Evolutionary conservation across 768 basidiomycete genomes (phyloP), one percentile per base, ranked within the genome.

Genomic region (Boletus fagicola): DNA sequence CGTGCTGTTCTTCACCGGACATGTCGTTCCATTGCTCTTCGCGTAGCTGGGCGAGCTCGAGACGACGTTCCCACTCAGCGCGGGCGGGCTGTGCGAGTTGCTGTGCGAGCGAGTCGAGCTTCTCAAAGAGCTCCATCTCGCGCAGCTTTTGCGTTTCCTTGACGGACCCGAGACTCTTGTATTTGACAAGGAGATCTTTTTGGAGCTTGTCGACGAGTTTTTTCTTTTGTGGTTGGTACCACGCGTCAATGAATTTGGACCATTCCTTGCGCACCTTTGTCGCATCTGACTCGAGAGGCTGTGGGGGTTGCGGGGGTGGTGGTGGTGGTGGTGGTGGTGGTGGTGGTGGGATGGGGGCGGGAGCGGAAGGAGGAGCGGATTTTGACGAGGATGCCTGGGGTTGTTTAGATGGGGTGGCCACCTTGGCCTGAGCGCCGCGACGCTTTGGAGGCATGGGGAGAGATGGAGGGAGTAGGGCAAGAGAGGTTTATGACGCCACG

Each of bases 1-100:
- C 59, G 18, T 72, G 72, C 36, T 72, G 72, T 46, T 72, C 71
- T 48, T 73, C 68, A 42, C 31, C 60, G 1, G 70, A 58, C 66
- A 73, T 73, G 50, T 72, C 66, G 50, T 59, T 43, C 71, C 71
- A 72, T 45, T 72, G 62, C 28, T 72, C 63, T 58, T 72, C 72
- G 6, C 56, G 61, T 7, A 72, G 49, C 28, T 70, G 70, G 0
- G 66, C 66, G 47, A 67, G 62, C 16, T 63, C 65, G 47, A 72
- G 71, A 45, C 70, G 72, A 43, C 59, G 67, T n/a, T 72, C 72
- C 71, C 71, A 72, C 66, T 72, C 70, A 0, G n/a, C 30, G 38
- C 72, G 70, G 28, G 71, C 71, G 6, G 70, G 72, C 59, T 67
- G 57, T 53, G 71, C 55, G 28, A 72, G 70, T 11, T 61, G 63